Evolutionary conservation across 352 stramenopile species (phyloP).

Genomic region (Bremia lactucae): DNA sequence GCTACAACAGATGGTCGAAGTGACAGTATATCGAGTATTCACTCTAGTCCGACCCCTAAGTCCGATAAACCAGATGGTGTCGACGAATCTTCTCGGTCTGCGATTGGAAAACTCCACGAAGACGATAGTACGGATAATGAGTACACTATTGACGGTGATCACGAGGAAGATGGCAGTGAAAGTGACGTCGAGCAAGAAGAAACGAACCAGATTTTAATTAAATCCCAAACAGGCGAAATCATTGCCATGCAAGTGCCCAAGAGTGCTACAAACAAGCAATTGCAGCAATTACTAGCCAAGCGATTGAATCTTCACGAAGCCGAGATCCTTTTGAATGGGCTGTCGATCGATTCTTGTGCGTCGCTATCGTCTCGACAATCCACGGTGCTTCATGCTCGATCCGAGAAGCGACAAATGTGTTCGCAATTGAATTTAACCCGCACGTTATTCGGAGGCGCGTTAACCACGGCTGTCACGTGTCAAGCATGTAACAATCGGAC

Average conservation of each 20-base stretch:
- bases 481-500: slow-evolving; percentile 37
- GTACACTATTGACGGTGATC: slow-evolving; percentile 8
- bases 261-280: slow-evolving; percentile 32
- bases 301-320: slow-evolving; percentile 39
- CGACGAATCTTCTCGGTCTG: slow-evolving; percentile 10
- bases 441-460: slow-evolving; percentile 39
- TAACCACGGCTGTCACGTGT: slow-evolving; percentile 45
- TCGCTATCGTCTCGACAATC: slow-evolving; percentile 19
- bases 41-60: slow-evolving; percentile 14
- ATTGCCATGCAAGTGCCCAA: slow-evolving; percentile 45
- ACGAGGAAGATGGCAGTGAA: slow-evolving; percentile 19
- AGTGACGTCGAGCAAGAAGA: slow-evolving; percentile 20
- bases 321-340: slow-evolving; percentile 42
- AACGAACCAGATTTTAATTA: slow-evolving; percentile 52
- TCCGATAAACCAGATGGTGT: slow-evolving; percentile 20
- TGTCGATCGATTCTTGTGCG: slow-evolving; percentile 16
- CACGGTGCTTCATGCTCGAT: slow-evolving; percentile 15
- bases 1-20: slow-evolving; percentile 7
- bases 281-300: slow-evolving; percentile 46
- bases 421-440: slow-evolving; percentile 52
- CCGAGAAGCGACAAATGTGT: slow-evolving; percentile 25
- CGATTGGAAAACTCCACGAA: slow-evolving; percentile 9
- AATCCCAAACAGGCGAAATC: slow-evolving; percentile 47
- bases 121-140: slow-evolving; percentile 16
- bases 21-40: slow-evolving; percentile 16